Base-by-base conservation (phyloP, 805 yeast genomes). In the Saccharomycopsis sp. region DNA sequence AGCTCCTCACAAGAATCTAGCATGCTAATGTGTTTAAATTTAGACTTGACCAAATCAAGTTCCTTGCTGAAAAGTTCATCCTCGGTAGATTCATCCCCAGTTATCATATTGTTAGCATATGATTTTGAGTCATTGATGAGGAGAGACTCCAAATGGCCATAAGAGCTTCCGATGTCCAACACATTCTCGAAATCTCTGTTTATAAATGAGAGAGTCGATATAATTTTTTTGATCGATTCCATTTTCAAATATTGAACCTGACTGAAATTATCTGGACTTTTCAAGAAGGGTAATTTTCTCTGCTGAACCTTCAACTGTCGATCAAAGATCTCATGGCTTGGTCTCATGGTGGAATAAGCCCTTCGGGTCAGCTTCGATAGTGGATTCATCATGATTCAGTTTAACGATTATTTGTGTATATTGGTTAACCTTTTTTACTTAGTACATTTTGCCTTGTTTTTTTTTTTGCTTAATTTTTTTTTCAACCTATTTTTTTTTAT, bases 191-290 rank as follows among this genome's bases (percentile, higher is more conserved):
- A 77, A 17, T 71, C 69, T 36, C 87, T 65, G 34, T 80, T 75
- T 36, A 85, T 71, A 56, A 82, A 80, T 2, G 86, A 77, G 39
- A 85, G 58, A 48, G 95, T 66, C 48, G 84, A 94, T 19, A 83
- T 73, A 7, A 87, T 77, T 39, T 83, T 70, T 18, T 65, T 53
- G 1, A 92, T 87, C 5, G 82, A 74, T 54, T 83, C 92, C 52
- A 80, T 77, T 31, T 87, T 65, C 19, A 85, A 59, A 52, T 83
- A 85, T 49, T 85, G 94, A 8, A 72, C 82, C 48, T 71, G 64
- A 15, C 75, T 60, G 12, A 78, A 68, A 7, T 62, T 62, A 18
- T 69, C 25, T 2, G 34, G 34, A 12, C 23, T 57, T 4, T 41
- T 34, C 0, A 77, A 73, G 0, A 81, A 73, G 5, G 71, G 53